A percentile compares a stretch with the other conserved stretches of the same genome.
These are phyloP conservation scores for Pezicula carpinea DNA, from an alignment of 2,329 filamentous ascomycete genomes.

Conservation along the genomic window DNA sequence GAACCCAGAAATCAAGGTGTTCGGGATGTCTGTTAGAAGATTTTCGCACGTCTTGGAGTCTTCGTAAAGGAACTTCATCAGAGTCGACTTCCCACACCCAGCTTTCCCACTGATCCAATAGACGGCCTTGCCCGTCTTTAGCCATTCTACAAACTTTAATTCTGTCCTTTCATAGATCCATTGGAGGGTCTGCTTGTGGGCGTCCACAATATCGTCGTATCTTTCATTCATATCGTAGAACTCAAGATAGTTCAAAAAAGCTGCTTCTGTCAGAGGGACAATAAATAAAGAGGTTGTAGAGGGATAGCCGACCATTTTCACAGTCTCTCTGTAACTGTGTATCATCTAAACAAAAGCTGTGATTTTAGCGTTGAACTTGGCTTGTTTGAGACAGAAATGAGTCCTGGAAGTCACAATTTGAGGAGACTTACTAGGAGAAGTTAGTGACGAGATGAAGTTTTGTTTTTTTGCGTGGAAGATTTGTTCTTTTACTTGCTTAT, in stretches of 20 bases:
- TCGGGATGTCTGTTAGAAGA: background rate
- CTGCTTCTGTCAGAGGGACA: background rate
- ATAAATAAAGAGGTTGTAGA: background rate
- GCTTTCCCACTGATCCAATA: constrained; percentile 5
- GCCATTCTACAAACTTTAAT: constrained; percentile 1
- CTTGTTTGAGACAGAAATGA: background rate
- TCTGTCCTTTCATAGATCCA: background rate
- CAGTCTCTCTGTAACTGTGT: background rate
- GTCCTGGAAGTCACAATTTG: background rate
- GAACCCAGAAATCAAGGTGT: background rate
- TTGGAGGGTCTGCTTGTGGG: background rate
- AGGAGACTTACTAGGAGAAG: background rate
- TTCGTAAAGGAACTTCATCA: constrained; percentile 9
- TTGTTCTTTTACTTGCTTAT: background rate
- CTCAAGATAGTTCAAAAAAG: background rate
- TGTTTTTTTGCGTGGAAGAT: background rate
- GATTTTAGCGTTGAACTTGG: background rate
- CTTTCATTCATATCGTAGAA: background rate
- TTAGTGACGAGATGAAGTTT: background rate
- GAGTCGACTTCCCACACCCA: constrained; percentile 5
- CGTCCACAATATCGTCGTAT: background rate
- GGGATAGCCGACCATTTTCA: background rate
- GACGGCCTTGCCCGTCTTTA: background rate
- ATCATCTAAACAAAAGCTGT: background rate
- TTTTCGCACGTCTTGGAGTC: constrained; percentile 1